Percentiles rank a stretch among this genome's conserved stretches.
Conservation (phyloP, 192 early-diverging fungal genomes). For the Chytriomyces sp. region DNA sequence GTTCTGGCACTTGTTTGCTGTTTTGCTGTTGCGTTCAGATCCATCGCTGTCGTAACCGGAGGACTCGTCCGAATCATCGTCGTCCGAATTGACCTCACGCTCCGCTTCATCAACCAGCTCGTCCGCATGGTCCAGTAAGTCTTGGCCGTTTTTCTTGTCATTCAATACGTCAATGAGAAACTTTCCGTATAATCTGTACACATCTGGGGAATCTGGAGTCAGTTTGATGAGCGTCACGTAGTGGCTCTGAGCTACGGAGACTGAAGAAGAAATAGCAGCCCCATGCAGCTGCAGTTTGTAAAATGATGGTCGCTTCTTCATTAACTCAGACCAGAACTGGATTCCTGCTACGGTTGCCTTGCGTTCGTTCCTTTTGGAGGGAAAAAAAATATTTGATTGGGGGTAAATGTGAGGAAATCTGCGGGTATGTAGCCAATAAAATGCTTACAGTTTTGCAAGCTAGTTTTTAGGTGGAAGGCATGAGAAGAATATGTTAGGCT, state of each 20-base stretch:
- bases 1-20: background rate
- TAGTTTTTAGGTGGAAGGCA: background rate
- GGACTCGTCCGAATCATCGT: constrained; percentile 18
- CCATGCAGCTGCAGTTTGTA: constrained; percentile 45
- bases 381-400: background rate
- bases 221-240: constrained; percentile 45
- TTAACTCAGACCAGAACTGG: constrained; percentile 56
- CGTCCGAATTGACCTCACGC: background rate
- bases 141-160: constrained; percentile 45
- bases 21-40: background rate
- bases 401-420: background rate
- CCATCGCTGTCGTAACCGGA: constrained; percentile 1
- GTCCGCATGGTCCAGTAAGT: constrained; percentile 49
- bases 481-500: background rate
- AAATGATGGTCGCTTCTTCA: constrained; percentile 41
- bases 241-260: constrained; percentile 45
- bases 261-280: constrained; percentile 39
- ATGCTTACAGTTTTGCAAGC: constrained; percentile 31
- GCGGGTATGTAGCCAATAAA: background rate
- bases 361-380: constrained; percentile 25
- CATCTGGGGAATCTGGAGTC: constrained; percentile 41
- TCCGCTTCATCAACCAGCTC: constrained; percentile 46
- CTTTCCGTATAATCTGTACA: constrained; percentile 48
- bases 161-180: constrained; percentile 54
- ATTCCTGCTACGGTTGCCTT: constrained; percentile 41